Evolutionary conservation across 2,329 filamentous ascomycete genomes (phyloP), one percentile per base, ranked within the genome.

Genomic region (Xylariaceae sp.): DNA sequence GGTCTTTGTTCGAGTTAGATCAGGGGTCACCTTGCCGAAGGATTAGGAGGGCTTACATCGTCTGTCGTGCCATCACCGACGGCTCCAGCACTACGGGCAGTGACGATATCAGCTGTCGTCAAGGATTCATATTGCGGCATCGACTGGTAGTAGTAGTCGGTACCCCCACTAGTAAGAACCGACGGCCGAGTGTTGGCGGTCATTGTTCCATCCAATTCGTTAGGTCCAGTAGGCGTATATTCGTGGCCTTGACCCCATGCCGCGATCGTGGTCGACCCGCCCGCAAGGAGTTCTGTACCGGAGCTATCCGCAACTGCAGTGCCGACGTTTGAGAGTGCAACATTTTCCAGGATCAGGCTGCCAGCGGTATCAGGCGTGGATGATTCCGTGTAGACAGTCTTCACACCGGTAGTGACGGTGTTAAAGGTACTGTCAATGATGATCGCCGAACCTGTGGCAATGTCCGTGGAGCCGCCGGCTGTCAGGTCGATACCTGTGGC

Each of bases 51-150:
- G n/a, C n/a, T n/a, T n/a, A n/a, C n/a, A 49, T 88, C 83, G 42
- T 90, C 83, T 0, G 79, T 77, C 0, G 58, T 52, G 17, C 81
- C 83, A 43, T 90, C 81, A 46, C 83, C 83, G 52, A 70, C 74
- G 29, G 80, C 81, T 34, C 80, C 78, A 23, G 66, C 65, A 12
- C 64, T 63, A 29, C 61, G 59, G 27, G 53, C 61, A 26, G 59
- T 63, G 49, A 84, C 59, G 51, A 89, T 82, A 18, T 70, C 65
- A 5, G 65, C 66, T 5, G 68, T 68, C 2, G 71, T 53, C 5
- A 77, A 55, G 18, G 59, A 56, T 47, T 77, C 70, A 53, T 88
- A 89, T 47, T 85, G 77, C 12, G 83, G 83, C 66, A 85, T 85
- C 40, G 80, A 77, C 29, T 77, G 74, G 45, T 81, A 67, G 40